Percentiles rank a stretch among this genome's conserved stretches.
phyloP scores from a whole-genome alignment of 2,329 filamentous ascomycete genomes.

The Metarhizium album region DNA sequence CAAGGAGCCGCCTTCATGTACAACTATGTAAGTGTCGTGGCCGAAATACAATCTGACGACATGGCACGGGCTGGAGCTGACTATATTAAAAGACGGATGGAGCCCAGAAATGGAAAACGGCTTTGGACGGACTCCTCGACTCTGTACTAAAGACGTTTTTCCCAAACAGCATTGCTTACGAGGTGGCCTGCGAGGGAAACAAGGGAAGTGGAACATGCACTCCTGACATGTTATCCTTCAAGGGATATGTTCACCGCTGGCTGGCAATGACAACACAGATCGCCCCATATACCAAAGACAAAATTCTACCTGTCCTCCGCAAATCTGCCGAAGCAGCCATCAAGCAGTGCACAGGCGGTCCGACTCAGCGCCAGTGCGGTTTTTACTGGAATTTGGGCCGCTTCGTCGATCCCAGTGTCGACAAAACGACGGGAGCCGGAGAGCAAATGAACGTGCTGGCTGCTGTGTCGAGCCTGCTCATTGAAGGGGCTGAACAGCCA shows the following conservation, averaged over 20 bases:
- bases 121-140: slow-evolving; percentile 44
- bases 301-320: slow-evolving; percentile 46
- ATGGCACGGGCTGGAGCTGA: neutral
- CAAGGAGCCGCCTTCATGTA: slow-evolving; percentile 60
- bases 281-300: slow-evolving; percentile 45
- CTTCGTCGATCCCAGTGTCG: slow-evolving; percentile 34
- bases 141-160: slow-evolving; percentile 41
- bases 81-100: slow-evolving; percentile 46
- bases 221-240: slow-evolving; percentile 62
- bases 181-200: slow-evolving; percentile 58
- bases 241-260: slow-evolving; percentile 59
- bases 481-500: slow-evolving; percentile 28
- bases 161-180: slow-evolving; percentile 48
- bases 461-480: slow-evolving; percentile 39
- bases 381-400: slow-evolving; percentile 46
- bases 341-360: slow-evolving; percentile 50
- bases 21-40: slow-evolving; percentile 44
- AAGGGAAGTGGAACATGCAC: slow-evolving; percentile 44
- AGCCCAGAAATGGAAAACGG: slow-evolving; percentile 41
- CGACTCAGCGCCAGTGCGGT: slow-evolving; percentile 48
- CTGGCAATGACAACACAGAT: slow-evolving; percentile 49
- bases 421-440: slow-evolving; percentile 46
- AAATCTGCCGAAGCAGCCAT: slow-evolving; percentile 49
- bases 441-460: slow-evolving; percentile 48
- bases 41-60: too few species aligned